These are phyloP conservation scores for Coriaria nepalensis DNA, from an alignment of 306 rosid genomes.

Conservation along the genomic window DNA sequence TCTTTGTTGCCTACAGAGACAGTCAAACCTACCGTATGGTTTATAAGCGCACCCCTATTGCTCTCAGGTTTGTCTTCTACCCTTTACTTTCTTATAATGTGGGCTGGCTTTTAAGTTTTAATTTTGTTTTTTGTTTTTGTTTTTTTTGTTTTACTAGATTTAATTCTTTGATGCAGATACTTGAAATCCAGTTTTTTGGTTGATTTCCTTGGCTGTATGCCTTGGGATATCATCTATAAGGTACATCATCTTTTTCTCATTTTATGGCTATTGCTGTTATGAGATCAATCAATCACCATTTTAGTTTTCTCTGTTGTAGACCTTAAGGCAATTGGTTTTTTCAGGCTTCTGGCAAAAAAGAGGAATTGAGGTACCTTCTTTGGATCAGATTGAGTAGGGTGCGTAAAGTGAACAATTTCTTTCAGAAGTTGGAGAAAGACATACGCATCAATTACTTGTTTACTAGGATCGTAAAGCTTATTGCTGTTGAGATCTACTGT, in stretches of 20 bases:
- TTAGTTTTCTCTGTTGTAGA: background rate
- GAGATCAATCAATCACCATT: no score
- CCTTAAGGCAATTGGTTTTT: conserved; percentile 6
- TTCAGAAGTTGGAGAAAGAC: conserved; percentile 68
- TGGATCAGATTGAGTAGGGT: conserved; percentile 82
- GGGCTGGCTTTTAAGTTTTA: background rate
- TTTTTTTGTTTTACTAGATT: background rate
- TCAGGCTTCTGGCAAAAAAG: conserved; percentile 64
- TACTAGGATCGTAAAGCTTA: conserved; percentile 65
- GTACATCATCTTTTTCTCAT: conserved; percentile 26
- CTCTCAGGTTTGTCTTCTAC: conserved; percentile 38
- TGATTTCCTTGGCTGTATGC: conserved; percentile 81
- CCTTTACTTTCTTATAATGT: background rate
- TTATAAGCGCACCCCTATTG: conserved; percentile 51
- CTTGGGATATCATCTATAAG: conserved; percentile 91
- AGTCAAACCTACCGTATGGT: conserved; percentile 69
- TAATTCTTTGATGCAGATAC: conserved; percentile 39
- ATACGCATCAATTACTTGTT: conserved; percentile 70
- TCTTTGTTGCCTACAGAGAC: conserved; percentile 73
- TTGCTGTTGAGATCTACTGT: conserved; percentile 90
- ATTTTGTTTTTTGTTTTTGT: background rate
- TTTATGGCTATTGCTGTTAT: conserved; percentile 1
- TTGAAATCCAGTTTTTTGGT: conserved; percentile 54
- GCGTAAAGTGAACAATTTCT: conserved; percentile 39
- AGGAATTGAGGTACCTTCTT: conserved; percentile 72